These are phyloP conservation scores for Tricholoma furcatifolium DNA, from an alignment of 768 basidiomycete species.

Conservation along the genomic window DNA sequence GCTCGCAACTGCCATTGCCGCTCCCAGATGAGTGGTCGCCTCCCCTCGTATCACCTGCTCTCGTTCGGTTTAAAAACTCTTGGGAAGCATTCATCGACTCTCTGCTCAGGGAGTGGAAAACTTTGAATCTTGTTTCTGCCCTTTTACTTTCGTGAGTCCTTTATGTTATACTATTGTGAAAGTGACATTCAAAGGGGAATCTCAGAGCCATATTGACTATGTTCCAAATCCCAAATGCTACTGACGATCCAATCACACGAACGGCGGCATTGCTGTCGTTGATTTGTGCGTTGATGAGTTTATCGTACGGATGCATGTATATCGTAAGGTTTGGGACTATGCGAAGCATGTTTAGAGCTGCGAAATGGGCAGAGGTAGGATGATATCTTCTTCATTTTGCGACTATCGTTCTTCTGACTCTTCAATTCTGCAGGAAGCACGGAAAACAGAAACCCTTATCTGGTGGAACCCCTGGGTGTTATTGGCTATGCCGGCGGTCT, in stretches of 20 bases:
- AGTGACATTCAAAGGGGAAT: neutral
- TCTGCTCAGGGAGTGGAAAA: slow-evolving; percentile 74
- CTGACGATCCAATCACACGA: slow-evolving; percentile 59
- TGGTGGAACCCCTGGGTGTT: slow-evolving; percentile 65
- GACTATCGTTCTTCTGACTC: neutral
- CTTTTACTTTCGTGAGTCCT: slow-evolving; percentile 43
- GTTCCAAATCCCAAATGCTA: slow-evolving; percentile 57
- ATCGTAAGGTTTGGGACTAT: slow-evolving; percentile 72
- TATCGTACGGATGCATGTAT: slow-evolving; percentile 73
- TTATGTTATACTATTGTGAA: neutral
- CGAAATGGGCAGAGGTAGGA: slow-evolving; percentile 68
- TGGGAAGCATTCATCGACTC: slow-evolving; percentile 62
- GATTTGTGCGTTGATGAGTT: slow-evolving; percentile 65
- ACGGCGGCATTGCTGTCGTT: slow-evolving; percentile 64
- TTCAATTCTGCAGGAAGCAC: slow-evolving; percentile 53
- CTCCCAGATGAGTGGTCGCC: slow-evolving; percentile 55
- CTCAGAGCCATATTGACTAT: slow-evolving; percentile 68
- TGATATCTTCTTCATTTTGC: neutral
- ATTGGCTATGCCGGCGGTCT: slow-evolving; percentile 62
- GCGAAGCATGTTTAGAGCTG: slow-evolving; percentile 70
- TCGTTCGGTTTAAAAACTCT: slow-evolving; percentile 58
- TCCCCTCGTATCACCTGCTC: slow-evolving; percentile 56
- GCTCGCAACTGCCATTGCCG: slow-evolving; percentile 31
- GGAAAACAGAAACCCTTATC: slow-evolving; percentile 27
- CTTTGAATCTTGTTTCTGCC: slow-evolving; percentile 70